Percentiles rank a stretch among this genome's conserved stretches.
Evolutionary conservation across 1,284 basidiomycete species (phyloP).

Genomic region (Inonotus obliquus): DNA sequence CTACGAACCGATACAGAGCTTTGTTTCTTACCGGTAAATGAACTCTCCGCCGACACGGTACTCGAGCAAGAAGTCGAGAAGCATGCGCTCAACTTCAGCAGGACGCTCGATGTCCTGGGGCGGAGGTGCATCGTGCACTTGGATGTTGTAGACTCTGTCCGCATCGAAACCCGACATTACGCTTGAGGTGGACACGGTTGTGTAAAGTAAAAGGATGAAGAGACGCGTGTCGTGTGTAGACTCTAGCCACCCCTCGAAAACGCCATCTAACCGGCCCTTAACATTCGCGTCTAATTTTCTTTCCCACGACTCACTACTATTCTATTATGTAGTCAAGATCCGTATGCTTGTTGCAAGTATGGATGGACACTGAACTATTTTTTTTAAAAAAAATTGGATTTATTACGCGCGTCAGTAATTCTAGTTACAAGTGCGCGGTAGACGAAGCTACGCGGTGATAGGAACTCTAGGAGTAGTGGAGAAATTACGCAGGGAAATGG

Average conservation of each 20-base stretch:
- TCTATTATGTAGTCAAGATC: background rate
- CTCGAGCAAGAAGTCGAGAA: conserved; percentile 81
- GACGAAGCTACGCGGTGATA: too few species aligned
- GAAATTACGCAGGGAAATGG: too few species aligned
- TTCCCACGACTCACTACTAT: background rate
- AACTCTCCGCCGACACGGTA: conserved; percentile 88
- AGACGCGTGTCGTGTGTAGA: background rate
- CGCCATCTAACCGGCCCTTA: conserved; percentile 8
- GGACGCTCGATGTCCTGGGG: conserved; percentile 60
- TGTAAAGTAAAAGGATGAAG: background rate
- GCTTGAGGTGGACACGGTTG: background rate
- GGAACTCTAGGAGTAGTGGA: too few species aligned
- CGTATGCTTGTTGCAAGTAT: too few species aligned
- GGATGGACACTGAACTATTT: too few species aligned
- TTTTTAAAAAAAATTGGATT: too few species aligned
- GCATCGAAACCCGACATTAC: conserved; percentile 67
- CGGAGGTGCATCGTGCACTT: conserved; percentile 58
- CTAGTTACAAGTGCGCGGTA: too few species aligned
- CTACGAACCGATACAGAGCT: conserved; percentile 16
- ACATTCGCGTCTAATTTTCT: background rate
- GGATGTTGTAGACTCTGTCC: conserved; percentile 74
- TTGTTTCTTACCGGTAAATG: conserved; percentile 66
- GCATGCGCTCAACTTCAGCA: conserved; percentile 73
- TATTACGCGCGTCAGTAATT: too few species aligned
- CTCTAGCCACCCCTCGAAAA: background rate